Conservation (phyloP, 1,284 basidiomycete genomes). For the Phylloboletellus chloephorus region DNA sequence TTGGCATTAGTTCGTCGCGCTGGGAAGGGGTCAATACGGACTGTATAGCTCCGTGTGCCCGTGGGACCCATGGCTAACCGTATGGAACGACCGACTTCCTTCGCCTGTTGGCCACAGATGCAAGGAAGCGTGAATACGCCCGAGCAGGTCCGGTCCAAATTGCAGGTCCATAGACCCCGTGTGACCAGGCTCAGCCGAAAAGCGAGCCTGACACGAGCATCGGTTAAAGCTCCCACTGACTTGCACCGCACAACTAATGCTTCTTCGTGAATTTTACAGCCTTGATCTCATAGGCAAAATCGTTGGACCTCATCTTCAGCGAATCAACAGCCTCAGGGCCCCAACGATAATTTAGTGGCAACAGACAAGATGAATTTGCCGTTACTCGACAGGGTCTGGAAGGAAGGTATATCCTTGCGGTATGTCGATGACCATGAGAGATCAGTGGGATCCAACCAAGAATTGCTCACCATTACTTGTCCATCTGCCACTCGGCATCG, state of each 20-base stretch:
- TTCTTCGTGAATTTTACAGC: too few relatives aligned
- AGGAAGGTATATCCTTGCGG: constrained; percentile 2
- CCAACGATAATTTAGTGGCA: background rate
- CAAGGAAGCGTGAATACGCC: too few relatives aligned
- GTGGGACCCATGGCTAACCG: constrained; percentile 3
- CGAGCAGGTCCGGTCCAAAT: too few relatives aligned
- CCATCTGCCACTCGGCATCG: constrained; percentile 3
- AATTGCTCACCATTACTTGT: background rate
- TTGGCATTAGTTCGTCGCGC: background rate
- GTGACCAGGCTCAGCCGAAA: too few relatives aligned
- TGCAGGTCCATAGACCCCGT: too few relatives aligned
- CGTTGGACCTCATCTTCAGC: too few relatives aligned
- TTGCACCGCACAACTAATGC: too few relatives aligned
- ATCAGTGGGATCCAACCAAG: constrained; percentile 4
- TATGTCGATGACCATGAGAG: background rate
- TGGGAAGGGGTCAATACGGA: constrained; percentile 8
- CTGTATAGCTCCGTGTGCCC: constrained; percentile 17
- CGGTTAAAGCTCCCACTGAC: too few relatives aligned
- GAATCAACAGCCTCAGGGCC: too few relatives aligned
- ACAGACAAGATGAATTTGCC: constrained; percentile 1
- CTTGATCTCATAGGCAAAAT: too few relatives aligned
- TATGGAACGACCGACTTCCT: background rate
- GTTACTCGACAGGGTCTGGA: background rate
- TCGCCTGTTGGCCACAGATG: background rate
- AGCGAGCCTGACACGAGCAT: too few relatives aligned